Percentiles rank a stretch among this genome's conserved stretches.
These are phyloP conservation scores for Pseudocercospora cruenta DNA, from an alignment of 2,329 filamentous ascomycete genomes.

Conservation along the genomic window DNA sequence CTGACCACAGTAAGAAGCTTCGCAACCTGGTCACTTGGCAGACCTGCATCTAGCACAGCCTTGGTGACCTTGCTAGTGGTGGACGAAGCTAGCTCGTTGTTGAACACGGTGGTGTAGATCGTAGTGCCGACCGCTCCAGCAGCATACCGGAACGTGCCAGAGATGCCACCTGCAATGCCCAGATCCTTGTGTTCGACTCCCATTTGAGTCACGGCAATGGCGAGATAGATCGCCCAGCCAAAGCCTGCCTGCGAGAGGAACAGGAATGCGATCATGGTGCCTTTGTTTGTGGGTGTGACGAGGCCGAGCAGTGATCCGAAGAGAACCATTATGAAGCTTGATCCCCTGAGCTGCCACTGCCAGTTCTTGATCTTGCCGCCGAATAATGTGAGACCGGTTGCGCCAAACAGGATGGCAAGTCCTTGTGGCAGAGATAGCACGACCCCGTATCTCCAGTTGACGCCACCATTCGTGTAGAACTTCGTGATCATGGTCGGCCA, in stretches of 20 bases:
- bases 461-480: slow-evolving; percentile 40
- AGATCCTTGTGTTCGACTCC: slow-evolving; percentile 35
- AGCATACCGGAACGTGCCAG: slow-evolving; percentile 22
- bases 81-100: slow-evolving; percentile 19
- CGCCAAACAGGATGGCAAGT: slow-evolving; percentile 50
- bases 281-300: slow-evolving; percentile 48
- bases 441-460: slow-evolving; percentile 21
- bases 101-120: slow-evolving; percentile 28
- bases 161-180: slow-evolving; percentile 29
- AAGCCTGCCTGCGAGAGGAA: slow-evolving; percentile 32
- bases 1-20: slow-evolving; percentile 16
- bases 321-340: slow-evolving; percentile 52
- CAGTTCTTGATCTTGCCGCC: slow-evolving; percentile 51
- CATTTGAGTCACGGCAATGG: slow-evolving; percentile 39
- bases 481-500: slow-evolving; percentile 47
- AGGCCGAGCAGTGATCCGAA: slow-evolving; percentile 53
- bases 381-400: slow-evolving; percentile 46
- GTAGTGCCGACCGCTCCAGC: slow-evolving; percentile 22
- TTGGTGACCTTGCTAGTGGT: slow-evolving; percentile 18
- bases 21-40: slow-evolving; percentile 12
- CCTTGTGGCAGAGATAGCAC: slow-evolving; percentile 51
- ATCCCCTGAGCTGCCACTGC: slow-evolving; percentile 52
- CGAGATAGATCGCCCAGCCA: slow-evolving; percentile 40
- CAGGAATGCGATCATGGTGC: slow-evolving; percentile 26
- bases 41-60: slow-evolving; percentile 26